Percentiles rank a stretch among this genome's conserved stretches.
Conservation (phyloP, 805 yeast genomes). For the Millerago galiae region DNA sequence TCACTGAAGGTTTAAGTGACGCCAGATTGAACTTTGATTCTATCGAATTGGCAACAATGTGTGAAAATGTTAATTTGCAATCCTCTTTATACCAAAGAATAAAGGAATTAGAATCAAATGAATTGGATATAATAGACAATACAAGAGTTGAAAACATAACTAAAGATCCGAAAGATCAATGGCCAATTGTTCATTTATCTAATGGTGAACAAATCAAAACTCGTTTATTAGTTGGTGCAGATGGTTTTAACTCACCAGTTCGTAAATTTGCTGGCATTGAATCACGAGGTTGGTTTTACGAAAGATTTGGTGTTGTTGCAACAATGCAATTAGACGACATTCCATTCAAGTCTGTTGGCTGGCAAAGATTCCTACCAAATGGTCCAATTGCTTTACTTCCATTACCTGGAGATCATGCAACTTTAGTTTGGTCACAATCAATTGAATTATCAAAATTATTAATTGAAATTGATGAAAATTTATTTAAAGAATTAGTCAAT, state of each 20-base stretch:
- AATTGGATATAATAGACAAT: constrained; percentile 48
- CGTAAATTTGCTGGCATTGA: constrained; percentile 74
- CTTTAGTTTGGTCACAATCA: constrained; percentile 89
- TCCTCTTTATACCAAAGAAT: constrained; percentile 56
- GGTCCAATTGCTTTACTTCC: constrained; percentile 95
- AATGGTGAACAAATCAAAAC: constrained; percentile 61
- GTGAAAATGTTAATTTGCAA: constrained; percentile 82
- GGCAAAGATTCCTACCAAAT: constrained; percentile 87
- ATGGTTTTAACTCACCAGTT: constrained; percentile 93
- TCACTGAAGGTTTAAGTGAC: constrained; percentile 76
- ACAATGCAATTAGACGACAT: constrained; percentile 71
- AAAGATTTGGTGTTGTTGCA: constrained; percentile 89
- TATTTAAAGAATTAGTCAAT: constrained; percentile 67
- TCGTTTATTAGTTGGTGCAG: constrained; percentile 87
- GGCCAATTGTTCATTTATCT: constrained; percentile 73
- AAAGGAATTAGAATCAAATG: constrained; percentile 32
- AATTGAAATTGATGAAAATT: constrained; percentile 48
- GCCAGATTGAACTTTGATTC: constrained; percentile 69
- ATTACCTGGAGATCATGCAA: constrained; percentile 78
- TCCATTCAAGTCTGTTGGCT: constrained; percentile 68
- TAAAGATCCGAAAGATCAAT: constrained; percentile 36
- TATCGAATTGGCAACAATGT: constrained; percentile 71
- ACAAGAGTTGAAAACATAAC: constrained; percentile 60
- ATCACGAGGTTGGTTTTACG: constrained; percentile 89
- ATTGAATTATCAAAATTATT: constrained; percentile 66